Conservation (phyloP, 2,329 filamentous ascomycete species). For the Sporothrix pseudoabietina region DNA sequence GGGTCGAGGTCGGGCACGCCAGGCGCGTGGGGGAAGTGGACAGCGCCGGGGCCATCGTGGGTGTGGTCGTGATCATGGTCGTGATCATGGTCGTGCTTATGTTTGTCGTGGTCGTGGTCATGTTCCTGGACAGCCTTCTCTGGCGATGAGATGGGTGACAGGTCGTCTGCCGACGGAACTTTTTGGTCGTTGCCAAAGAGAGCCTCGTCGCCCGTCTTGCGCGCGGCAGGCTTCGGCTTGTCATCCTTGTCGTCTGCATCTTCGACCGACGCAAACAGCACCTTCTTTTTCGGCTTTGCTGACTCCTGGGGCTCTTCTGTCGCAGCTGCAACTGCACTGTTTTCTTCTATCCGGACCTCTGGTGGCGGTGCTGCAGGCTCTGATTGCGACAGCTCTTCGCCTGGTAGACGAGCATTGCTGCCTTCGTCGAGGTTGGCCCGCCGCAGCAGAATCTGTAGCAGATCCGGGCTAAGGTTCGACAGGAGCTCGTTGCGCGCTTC, state of each 20-base stretch:
- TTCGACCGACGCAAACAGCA: constrained; percentile 34
- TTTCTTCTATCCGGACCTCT: constrained; percentile 22
- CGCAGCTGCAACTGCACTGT: neutral
- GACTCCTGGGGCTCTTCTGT: constrained; percentile 28
- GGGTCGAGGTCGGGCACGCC: constrained; percentile 76
- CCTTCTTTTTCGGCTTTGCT: constrained; percentile 39
- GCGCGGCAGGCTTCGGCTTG: neutral
- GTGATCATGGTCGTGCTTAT: constrained; percentile 33
- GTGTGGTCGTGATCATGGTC: constrained; percentile 35
- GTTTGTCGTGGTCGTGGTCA: constrained; percentile 35
- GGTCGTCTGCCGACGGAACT: constrained; percentile 45
- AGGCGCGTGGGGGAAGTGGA: constrained; percentile 63
- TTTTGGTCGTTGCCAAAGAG: neutral
- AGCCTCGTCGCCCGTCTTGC: constrained; percentile 10
- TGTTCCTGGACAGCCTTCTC: constrained; percentile 30
- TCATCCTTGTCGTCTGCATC: constrained; percentile 23
- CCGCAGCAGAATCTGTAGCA: constrained; percentile 75
- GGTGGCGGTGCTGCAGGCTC: constrained; percentile 13
- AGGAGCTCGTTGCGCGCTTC: constrained; percentile 80
- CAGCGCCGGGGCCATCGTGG: constrained; percentile 39
- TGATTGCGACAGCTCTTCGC: constrained; percentile 21
- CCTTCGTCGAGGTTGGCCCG: constrained; percentile 73
- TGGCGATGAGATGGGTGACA: constrained; percentile 46
- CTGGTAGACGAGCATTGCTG: constrained; percentile 42
- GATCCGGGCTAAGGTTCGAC: constrained; percentile 69